These are phyloP conservation scores for Cryptococcus deneoformans DNA, from an alignment of 1,284 basidiomycete genomes.

Conservation along the genomic window DNA sequence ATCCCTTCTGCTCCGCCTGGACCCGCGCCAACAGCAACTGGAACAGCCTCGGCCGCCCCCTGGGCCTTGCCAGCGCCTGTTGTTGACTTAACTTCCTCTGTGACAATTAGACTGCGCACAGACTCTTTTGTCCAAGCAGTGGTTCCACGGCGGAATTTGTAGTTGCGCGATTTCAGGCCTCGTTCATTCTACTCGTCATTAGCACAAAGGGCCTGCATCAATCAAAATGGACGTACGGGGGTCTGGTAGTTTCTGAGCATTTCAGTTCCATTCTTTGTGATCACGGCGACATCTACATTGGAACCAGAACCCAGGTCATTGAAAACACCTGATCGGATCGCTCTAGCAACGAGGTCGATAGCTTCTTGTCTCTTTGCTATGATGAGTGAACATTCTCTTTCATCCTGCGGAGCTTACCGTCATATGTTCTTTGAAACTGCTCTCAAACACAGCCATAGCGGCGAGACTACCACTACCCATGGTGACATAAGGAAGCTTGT, in stretches of 20 bases:
- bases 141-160: constrained; percentile 80
- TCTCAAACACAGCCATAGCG: constrained; percentile 98
- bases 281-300: constrained; percentile 96
- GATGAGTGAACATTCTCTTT: neutral
- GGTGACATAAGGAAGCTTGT: constrained; percentile 98
- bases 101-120: constrained; percentile 67
- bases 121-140: constrained; percentile 83
- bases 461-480: constrained; percentile 97
- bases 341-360: constrained; percentile 76
- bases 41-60: neutral
- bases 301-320: constrained; percentile 98
- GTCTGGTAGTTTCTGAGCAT: constrained; percentile 87
- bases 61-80: constrained; percentile 45
- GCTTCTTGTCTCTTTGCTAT: constrained; percentile 68
- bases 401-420: constrained; percentile 54
- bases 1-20: constrained; percentile 33
- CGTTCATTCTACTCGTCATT: constrained; percentile 62
- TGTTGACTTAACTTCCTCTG: constrained; percentile 60
- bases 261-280: constrained; percentile 77
- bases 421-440: constrained; percentile 79
- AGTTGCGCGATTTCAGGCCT: constrained; percentile 70
- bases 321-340: constrained; percentile 95
- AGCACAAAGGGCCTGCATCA: neutral
- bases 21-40: constrained; percentile 28
- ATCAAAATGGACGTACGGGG: constrained; percentile 55